These are phyloP conservation scores for Cystobasidium slooffiae DNA, from an alignment of 1,284 basidiomycete species.

Conservation along the genomic window DNA sequence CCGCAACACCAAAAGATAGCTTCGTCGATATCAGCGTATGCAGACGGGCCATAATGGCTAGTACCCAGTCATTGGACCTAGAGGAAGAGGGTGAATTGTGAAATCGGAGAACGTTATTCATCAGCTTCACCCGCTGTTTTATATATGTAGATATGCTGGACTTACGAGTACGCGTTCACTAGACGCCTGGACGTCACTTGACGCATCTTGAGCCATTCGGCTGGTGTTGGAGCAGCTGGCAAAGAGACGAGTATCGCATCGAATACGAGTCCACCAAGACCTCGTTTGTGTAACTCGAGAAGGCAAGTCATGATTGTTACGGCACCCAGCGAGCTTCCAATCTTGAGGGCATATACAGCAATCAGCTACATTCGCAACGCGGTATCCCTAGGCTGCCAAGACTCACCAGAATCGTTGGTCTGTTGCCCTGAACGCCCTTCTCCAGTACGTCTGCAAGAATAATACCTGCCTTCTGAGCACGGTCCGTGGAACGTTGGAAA, in stretches of 20 bases:
- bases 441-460: slow-evolving; percentile 64
- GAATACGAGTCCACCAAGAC: slow-evolving; percentile 59
- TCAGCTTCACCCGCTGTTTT: background rate
- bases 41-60: slow-evolving; percentile 62
- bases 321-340: slow-evolving; percentile 64
- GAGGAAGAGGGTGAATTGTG: background rate
- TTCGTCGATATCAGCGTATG: slow-evolving; percentile 60
- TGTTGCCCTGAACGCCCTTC: slow-evolving; percentile 63
- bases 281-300: slow-evolving; percentile 57
- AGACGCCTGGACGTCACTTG: slow-evolving; percentile 60
- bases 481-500: slow-evolving; percentile 57
- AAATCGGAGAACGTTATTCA: background rate
- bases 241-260: slow-evolving; percentile 29
- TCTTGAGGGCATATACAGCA: slow-evolving; percentile 50
- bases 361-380: background rate
- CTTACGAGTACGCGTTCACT: slow-evolving; percentile 59
- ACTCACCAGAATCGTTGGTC: slow-evolving; percentile 61
- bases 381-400: too few species aligned
- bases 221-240: slow-evolving; percentile 46
- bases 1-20: slow-evolving; percentile 58
- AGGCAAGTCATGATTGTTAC: slow-evolving; percentile 62
- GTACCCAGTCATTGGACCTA: slow-evolving; percentile 61
- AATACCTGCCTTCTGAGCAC: slow-evolving; percentile 62
- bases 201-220: slow-evolving; percentile 60
- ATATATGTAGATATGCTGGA: slow-evolving; percentile 12